Conservation (phyloP, 495 filamentous ascomycete genomes). For the Penicillium desertorum region DNA sequence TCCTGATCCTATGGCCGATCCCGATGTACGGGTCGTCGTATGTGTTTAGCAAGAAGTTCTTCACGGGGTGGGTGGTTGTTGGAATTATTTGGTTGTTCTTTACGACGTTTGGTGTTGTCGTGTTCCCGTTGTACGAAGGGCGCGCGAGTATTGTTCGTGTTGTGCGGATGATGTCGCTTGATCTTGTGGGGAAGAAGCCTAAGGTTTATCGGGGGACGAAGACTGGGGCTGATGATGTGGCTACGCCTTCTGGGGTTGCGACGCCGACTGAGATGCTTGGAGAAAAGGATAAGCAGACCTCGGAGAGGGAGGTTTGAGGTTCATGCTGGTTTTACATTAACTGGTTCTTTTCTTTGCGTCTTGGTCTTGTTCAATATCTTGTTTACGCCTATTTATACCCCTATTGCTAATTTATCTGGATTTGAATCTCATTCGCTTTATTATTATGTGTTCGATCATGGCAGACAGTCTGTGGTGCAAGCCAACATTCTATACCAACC, state of each 20-base stretch:
- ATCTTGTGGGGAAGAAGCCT: conserved; percentile 62
- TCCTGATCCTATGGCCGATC: conserved; percentile 92
- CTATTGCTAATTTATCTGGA: neutral
- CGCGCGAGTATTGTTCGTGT: conserved; percentile 65
- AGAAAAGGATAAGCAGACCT: conserved; percentile 28
- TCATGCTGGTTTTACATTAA: neutral
- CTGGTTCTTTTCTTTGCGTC: neutral
- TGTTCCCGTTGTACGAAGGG: conserved; percentile 85
- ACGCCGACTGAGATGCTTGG: conserved; percentile 34
- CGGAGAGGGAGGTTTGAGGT: conserved; percentile 12
- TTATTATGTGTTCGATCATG: neutral
- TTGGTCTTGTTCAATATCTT: neutral
- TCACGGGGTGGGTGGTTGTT: conserved; percentile 86
- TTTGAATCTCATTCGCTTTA: neutral
- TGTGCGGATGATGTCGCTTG: conserved; percentile 62
- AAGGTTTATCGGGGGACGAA: conserved; percentile 28
- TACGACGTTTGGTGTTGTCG: conserved; percentile 67
- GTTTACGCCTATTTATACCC: conserved; percentile 20
- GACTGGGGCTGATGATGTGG: conserved; percentile 19
- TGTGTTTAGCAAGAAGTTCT: conserved; percentile 87
- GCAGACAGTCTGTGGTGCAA: neutral
- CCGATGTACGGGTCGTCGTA: conserved; percentile 88
- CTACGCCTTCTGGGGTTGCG: conserved; percentile 31
- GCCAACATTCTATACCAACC: neutral
- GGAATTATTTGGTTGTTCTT: conserved; percentile 88